These are phyloP conservation scores for Spatholobus suberectus DNA, from an alignment of 306 rosid genomes.

Conservation along the genomic window DNA sequence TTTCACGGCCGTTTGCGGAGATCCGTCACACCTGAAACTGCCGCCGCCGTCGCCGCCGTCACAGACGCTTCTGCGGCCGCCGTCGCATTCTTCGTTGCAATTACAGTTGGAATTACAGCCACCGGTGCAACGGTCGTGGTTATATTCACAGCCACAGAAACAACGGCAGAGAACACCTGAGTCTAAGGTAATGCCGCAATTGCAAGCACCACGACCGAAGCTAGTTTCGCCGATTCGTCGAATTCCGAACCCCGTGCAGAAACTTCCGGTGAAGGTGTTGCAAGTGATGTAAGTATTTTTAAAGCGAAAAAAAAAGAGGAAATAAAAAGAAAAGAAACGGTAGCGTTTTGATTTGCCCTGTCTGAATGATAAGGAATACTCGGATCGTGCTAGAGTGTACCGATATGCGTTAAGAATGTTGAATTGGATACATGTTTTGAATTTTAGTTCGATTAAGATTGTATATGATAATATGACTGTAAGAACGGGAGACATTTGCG, in stretches of 20 bases:
- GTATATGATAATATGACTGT: no score
- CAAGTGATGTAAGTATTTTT: constrained; percentile 52
- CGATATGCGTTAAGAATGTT: constrained; percentile 10
- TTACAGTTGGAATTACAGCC: constrained; percentile 34
- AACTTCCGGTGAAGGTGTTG: constrained; percentile 45
- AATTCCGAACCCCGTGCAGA: constrained; percentile 56
- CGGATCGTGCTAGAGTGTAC: not conserved
- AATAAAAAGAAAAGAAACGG: not conserved
- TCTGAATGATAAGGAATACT: not conserved
- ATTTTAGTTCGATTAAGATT: no score
- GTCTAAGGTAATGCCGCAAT: constrained; percentile 40
- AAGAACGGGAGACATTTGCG: not conserved
- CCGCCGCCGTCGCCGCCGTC: constrained; percentile 1
- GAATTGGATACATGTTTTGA: constrained; percentile 24
- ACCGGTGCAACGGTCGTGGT: constrained; percentile 39
- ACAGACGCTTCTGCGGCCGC: not conserved
- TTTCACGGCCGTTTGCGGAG: constrained; percentile 49
- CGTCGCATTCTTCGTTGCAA: constrained; percentile 29
- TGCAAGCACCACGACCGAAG: constrained; percentile 36
- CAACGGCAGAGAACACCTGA: constrained; percentile 26
- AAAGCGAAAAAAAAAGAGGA: not conserved
- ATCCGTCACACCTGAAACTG: constrained; percentile 16
- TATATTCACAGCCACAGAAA: constrained; percentile 19
- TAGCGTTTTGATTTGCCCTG: not conserved
- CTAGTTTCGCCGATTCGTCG: constrained; percentile 44